A percentile compares a stretch with the other conserved stretches of the same genome.
phyloP scores from a whole-genome alignment of 495 filamentous ascomycete species.

The Bacidia rubella region DNA sequence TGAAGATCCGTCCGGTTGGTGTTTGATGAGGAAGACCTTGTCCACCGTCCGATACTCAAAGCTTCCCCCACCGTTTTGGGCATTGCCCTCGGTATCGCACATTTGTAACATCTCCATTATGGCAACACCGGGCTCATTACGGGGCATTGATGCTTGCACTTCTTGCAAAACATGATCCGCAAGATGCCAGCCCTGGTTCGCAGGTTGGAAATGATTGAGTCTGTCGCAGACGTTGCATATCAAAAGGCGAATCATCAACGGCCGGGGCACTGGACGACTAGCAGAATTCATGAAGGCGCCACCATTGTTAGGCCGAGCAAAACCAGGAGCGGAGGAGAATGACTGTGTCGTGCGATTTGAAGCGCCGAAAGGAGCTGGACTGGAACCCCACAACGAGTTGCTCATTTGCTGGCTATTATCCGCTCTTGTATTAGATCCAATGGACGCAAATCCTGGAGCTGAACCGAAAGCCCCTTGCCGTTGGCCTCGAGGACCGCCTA shows the following conservation, averaged over 20 bases:
- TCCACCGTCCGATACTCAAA: conserved; percentile 46
- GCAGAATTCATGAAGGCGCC: conserved; percentile 24
- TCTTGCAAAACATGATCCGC: conserved; percentile 51
- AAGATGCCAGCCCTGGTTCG: conserved; percentile 45
- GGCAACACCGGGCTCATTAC: conserved; percentile 43
- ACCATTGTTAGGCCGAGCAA: conserved; percentile 35
- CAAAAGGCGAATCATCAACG: conserved; percentile 42
- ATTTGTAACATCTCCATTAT: conserved; percentile 72
- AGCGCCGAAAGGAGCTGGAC: conserved; percentile 30
- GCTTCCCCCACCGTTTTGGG: conserved; percentile 74
- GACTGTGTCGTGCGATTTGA: conserved; percentile 11
- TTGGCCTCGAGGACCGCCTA: conserved; percentile 9
- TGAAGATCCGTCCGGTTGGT: conserved; percentile 36
- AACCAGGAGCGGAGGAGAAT: conserved; percentile 19
- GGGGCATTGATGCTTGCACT: conserved; percentile 44
- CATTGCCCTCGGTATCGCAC: conserved; percentile 80
- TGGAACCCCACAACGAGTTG: conserved; percentile 26
- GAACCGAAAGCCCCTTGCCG: conserved; percentile 29
- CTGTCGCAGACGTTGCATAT: conserved; percentile 48
- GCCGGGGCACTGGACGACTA: conserved; percentile 36
- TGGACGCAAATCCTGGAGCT: conserved; percentile 35
- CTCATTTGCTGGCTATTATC: conserved; percentile 14
- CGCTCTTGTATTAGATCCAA: conserved; percentile 28
- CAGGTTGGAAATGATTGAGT: conserved; percentile 29
- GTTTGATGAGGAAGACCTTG: conserved; percentile 44